Evolutionary conservation across 2,329 filamentous ascomycete species (phyloP).

Genomic region (Apiospora kogelbergensis): DNA sequence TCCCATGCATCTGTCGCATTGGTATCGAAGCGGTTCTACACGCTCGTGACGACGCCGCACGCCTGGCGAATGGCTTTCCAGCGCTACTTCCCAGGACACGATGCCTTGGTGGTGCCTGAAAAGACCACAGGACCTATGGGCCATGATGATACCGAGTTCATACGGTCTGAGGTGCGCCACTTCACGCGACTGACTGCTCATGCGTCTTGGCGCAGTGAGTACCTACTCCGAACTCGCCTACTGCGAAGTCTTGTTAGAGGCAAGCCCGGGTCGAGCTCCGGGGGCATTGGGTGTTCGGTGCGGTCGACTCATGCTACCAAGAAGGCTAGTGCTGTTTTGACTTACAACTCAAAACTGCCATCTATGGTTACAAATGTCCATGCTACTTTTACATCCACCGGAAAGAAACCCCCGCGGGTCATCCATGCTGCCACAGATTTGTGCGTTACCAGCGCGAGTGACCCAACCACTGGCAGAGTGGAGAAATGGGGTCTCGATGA

Average conservation of each 20-base stretch:
- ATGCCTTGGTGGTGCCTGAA: conserved; percentile 46
- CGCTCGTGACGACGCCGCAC: conserved; percentile 84
- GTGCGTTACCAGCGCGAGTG: conserved; percentile 76
- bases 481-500: conserved; percentile 83
- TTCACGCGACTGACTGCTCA: conserved; percentile 81
- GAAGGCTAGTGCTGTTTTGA: conserved; percentile 72
- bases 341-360: conserved; percentile 81
- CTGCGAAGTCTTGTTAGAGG: conserved; percentile 79
- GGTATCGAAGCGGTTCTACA: conserved; percentile 85
- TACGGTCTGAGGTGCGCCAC: conserved; percentile 72
- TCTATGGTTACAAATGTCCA: conserved; percentile 79
- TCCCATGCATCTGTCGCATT: conserved; percentile 80
- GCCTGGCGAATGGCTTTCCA: conserved; percentile 93
- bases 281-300: conserved; percentile 51
- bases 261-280: conserved; percentile 65
- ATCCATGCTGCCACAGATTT: conserved; percentile 82
- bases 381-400: conserved; percentile 67
- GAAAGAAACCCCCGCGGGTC: conserved; percentile 74
- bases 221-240: conserved; percentile 82
- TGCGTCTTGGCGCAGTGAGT: conserved; percentile 96
- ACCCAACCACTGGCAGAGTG: conserved; percentile 73
- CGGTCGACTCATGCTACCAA: conserved; percentile 55
- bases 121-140: conserved; percentile 37
- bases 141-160: conserved; percentile 48
- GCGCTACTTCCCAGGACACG: conserved; percentile 81